These are phyloP conservation scores for Plasmodium knowlesi DNA, from an alignment of 169 alveolate genomes.

Conservation along the genomic window DNA sequence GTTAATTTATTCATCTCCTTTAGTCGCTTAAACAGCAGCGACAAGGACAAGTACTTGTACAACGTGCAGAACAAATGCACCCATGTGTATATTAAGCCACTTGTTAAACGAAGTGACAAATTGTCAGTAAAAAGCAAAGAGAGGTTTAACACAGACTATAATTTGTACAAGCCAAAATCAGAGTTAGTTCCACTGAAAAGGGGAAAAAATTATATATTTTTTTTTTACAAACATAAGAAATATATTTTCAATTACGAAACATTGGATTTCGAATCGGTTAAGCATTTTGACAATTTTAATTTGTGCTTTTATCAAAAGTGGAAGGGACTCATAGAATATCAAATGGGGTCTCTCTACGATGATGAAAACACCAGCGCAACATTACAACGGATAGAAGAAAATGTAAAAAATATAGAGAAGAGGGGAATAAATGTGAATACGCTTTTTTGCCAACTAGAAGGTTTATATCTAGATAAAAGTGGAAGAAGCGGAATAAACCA, in stretches of 20 bases:
- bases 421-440: not conserved
- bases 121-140: slow-evolving; percentile 10
- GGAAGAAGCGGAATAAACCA: not conserved
- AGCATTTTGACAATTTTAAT: slow-evolving; percentile 80
- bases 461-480: slow-evolving; percentile 7
- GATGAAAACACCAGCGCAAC: not conserved
- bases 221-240: slow-evolving; percentile 79
- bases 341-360: not conserved
- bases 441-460: slow-evolving; percentile 5
- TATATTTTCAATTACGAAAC: slow-evolving; percentile 75
- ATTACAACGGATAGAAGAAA: slow-evolving; percentile 60
- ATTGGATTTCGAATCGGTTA: slow-evolving; percentile 77
- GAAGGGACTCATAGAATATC: slow-evolving; percentile 78
- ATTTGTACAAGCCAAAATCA: slow-evolving; percentile 47
- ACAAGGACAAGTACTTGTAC: slow-evolving; percentile 14
- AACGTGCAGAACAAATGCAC: slow-evolving; percentile 37
- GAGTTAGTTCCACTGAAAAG: slow-evolving; percentile 73
- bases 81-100: slow-evolving; percentile 66
- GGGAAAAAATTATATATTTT: slow-evolving; percentile 65
- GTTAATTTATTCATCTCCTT: slow-evolving; percentile 15
- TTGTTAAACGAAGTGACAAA: not conserved
- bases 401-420: not conserved
- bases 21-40: not conserved
- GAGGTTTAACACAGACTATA: slow-evolving; percentile 49
- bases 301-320: slow-evolving; percentile 66